A percentile compares a stretch with the other conserved stretches of the same genome.
Conservation (phyloP, 495 filamentous ascomycete species). For the Delitschia confertaspora region DNA sequence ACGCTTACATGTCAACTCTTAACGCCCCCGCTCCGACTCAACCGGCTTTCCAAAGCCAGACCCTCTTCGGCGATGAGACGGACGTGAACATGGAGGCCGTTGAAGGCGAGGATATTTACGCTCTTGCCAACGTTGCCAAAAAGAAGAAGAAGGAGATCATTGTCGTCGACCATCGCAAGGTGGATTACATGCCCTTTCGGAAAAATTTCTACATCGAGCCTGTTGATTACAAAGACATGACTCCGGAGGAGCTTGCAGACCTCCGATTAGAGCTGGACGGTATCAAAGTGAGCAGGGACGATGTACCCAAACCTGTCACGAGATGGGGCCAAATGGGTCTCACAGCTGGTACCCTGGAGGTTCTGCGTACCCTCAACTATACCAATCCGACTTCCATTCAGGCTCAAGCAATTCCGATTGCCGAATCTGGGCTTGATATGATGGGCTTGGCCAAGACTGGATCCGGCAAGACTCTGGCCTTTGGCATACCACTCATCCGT, state of each 20-base stretch:
- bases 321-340: slow-evolving; percentile 97
- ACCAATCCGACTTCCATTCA: slow-evolving; percentile 89
- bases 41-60: slow-evolving; percentile 42
- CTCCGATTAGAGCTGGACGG: slow-evolving; percentile 83
- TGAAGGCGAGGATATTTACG: slow-evolving; percentile 67
- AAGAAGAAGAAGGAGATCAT: slow-evolving; percentile 97
- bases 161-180: slow-evolving; percentile 70
- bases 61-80: slow-evolving; percentile 79
- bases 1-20: slow-evolving; percentile 89
- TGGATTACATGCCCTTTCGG: slow-evolving; percentile 75
- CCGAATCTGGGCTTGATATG: slow-evolving; percentile 94
- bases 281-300: slow-evolving; percentile 80
- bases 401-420: slow-evolving; percentile 84
- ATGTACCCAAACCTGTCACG: slow-evolving; percentile 84
- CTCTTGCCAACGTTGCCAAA: slow-evolving; percentile 78
- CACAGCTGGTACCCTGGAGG: slow-evolving; percentile 76
- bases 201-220: slow-evolving; percentile 95
- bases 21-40: slow-evolving; percentile 21
- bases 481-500: slow-evolving; percentile 89
- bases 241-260: slow-evolving; percentile 71
- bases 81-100: slow-evolving; percentile 65
- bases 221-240: slow-evolving; percentile 72
- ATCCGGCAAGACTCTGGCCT: slow-evolving; percentile 97
- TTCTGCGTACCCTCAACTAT: slow-evolving; percentile 74
- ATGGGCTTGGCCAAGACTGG: slow-evolving; percentile 97